Base-by-base conservation (phyloP, 2,329 filamentous ascomycete species). In the Diaporthe citri region DNA sequence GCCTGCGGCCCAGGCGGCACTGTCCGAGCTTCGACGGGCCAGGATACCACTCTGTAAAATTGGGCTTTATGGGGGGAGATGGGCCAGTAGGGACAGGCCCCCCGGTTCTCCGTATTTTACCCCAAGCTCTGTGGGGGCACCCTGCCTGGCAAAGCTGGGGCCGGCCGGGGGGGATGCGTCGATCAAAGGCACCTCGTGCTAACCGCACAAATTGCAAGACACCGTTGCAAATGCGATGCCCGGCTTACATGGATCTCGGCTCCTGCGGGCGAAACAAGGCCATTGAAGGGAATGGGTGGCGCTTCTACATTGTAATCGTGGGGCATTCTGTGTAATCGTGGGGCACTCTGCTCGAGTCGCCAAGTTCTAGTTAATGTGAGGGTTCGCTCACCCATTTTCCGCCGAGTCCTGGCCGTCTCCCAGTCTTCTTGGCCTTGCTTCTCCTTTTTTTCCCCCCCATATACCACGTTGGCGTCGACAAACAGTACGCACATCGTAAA, bases 51-150 rank as follows among this genome's bases (percentile, higher is more conserved):
- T 36, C 62, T 36, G 22, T 41, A 39, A 67, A 31, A 67, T 52
- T 52, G n/a, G 17, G 46, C 46, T 39, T 52, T n/a, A 67, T 67
- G 46, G 46, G 34, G 62, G 62, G 10, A 52, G 6, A 22, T 31
- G n/a, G 31, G 31, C 31, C 15, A 52, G 48, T 67, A 15, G n/a
- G 22, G 48, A 25, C 48, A 39, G 12, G 22, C 64, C 64, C 46
- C 64, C 64, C 31, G 46, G 8, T 67, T 67, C 64, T 67, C 64
- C 64, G 64, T 67, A 67, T 67, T 67, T 67, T 67, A 39, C 64
- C 64, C 64, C 64, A 67, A 52, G 9, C 48, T 67, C 64, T 67
- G 46, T 52, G 43, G 46, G 64, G 46, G 22, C 31, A n/a, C 1
- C 64, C 64, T 39, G 31, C 15, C 64, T 67, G 31, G 62, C 41